phyloP scores from a whole-genome alignment of 257 asterid species.

The Nemophila menziesii region DNA sequence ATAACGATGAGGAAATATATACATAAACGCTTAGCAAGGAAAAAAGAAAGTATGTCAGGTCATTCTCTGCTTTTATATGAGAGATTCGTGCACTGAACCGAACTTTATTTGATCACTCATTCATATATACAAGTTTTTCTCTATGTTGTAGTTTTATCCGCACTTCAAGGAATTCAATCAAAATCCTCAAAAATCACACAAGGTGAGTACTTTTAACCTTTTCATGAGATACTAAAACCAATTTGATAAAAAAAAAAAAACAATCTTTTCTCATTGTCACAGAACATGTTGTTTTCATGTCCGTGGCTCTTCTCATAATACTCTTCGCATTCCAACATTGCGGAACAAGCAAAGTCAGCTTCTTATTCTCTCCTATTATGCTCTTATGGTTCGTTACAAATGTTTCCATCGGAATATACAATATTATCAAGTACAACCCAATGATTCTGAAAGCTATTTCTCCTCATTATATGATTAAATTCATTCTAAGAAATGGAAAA shows the following conservation, averaged over 20 bases:
- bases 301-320: constrained; percentile 32
- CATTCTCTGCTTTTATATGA: too few relatives aligned
- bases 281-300: constrained; percentile 57
- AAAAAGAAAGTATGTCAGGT: too few relatives aligned
- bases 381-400: constrained; percentile 50
- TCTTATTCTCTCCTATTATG: constrained; percentile 56
- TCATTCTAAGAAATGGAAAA: constrained; percentile 31
- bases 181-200: constrained; percentile 11
- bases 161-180: constrained; percentile 15
- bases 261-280: constrained; percentile 6
- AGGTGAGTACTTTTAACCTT: constrained; percentile 4
- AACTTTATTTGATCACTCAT: too few relatives aligned
- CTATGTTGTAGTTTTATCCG: constrained; percentile 17
- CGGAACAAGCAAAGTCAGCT: constrained; percentile 60
- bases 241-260: too few relatives aligned
- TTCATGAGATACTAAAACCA: not conserved
- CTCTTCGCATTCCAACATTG: constrained; percentile 51
- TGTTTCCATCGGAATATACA: constrained; percentile 46
- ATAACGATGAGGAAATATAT: too few relatives aligned
- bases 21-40: too few relatives aligned
- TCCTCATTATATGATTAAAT: constrained; percentile 39
- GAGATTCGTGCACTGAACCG: too few relatives aligned
- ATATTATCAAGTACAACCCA: constrained; percentile 34
- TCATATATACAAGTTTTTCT: constrained; percentile 3
- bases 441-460: constrained; percentile 42